Evolutionary conservation across 2,329 filamentous ascomycete genomes (phyloP).

Genomic region (Colletotrichum sp.): DNA sequence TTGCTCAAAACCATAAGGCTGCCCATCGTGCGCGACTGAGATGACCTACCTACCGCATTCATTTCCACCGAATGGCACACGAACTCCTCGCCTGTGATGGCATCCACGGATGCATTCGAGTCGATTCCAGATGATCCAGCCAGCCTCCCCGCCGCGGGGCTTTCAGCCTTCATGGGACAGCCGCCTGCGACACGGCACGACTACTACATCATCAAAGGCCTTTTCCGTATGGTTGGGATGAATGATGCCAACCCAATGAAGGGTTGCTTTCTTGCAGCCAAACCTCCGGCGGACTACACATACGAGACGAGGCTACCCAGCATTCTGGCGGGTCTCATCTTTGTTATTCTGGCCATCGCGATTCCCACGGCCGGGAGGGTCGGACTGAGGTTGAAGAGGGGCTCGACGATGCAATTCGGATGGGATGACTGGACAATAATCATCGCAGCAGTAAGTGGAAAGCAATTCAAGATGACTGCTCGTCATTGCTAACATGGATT

Average conservation of each 20-base stretch:
- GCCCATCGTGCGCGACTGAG: neutral
- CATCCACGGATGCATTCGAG: neutral
- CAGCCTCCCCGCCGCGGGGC: neutral
- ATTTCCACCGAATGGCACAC: neutral
- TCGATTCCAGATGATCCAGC: neutral
- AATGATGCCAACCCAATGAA: constrained; percentile 21
- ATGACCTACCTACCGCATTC: neutral
- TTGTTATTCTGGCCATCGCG: constrained; percentile 31
- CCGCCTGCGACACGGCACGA: constrained; percentile 11
- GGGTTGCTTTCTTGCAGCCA: constrained; percentile 23
- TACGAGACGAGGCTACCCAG: constrained; percentile 28
- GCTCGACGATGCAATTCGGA: constrained; percentile 32
- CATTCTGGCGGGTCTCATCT: constrained; percentile 30
- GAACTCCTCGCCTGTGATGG: neutral
- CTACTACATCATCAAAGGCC: constrained; percentile 9
- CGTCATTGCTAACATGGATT: neutral
- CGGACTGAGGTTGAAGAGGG: constrained; percentile 22
- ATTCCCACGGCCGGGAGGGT: constrained; percentile 31
- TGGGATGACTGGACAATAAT: constrained; percentile 36
- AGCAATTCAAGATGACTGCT: neutral
- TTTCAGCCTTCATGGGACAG: constrained; percentile 7
- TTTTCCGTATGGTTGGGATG: constrained; percentile 13
- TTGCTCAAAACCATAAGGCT: neutral
- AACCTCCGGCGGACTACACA: constrained; percentile 21
- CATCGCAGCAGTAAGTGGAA: constrained; percentile 31